phyloP scores from a whole-genome alignment of 192 early-diverging fungal genomes.

The Coemansia javaensis region DNA sequence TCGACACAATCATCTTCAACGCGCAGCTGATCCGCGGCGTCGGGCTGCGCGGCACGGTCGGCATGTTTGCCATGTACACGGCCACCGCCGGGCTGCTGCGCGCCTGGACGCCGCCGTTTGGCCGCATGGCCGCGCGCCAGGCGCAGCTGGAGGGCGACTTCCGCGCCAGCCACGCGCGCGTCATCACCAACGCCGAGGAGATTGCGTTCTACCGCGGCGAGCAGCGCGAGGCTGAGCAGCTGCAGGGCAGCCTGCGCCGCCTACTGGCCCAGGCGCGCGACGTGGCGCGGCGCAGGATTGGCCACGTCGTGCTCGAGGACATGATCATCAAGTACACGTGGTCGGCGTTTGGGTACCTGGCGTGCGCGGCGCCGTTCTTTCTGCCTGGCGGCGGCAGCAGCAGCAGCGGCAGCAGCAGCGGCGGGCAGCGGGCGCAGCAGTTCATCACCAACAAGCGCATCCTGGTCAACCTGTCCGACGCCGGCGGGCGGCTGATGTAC shows the following conservation, averaged over 20 bases:
- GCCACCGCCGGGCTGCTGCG: slow-evolving; percentile 74
- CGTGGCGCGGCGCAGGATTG: slow-evolving; percentile 76
- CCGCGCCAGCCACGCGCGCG: slow-evolving; percentile 87
- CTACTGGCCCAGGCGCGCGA: slow-evolving; percentile 79
- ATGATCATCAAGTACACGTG: slow-evolving; percentile 97
- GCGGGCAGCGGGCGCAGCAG: slow-evolving; percentile 62
- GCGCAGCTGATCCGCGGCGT: slow-evolving; percentile 80
- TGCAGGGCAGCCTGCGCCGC: slow-evolving; percentile 68
- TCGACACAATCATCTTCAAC: slow-evolving; percentile 93
- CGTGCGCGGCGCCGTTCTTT: slow-evolving; percentile 86
- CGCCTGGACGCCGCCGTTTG: slow-evolving; percentile 88
- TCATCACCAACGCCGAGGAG: slow-evolving; percentile 96
- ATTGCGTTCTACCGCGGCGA: slow-evolving; percentile 89
- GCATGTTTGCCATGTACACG: slow-evolving; percentile 74
- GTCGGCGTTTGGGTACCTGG: slow-evolving; percentile 83
- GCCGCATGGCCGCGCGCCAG: slow-evolving; percentile 88
- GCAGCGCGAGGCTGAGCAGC: slow-evolving; percentile 70
- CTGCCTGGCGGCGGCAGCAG: slow-evolving; percentile 54
- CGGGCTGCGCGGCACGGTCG: slow-evolving; percentile 77
- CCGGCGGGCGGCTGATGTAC: slow-evolving; percentile 95
- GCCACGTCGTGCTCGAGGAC: slow-evolving; percentile 92
- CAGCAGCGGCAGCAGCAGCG: slow-evolving; percentile 8
- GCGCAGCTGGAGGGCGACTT: slow-evolving; percentile 91
- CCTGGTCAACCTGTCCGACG: slow-evolving; percentile 85
- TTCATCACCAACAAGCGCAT: slow-evolving; percentile 92